Conservation (phyloP, 176 grass and related monocot species). For the Olyra latifolia region DNA sequence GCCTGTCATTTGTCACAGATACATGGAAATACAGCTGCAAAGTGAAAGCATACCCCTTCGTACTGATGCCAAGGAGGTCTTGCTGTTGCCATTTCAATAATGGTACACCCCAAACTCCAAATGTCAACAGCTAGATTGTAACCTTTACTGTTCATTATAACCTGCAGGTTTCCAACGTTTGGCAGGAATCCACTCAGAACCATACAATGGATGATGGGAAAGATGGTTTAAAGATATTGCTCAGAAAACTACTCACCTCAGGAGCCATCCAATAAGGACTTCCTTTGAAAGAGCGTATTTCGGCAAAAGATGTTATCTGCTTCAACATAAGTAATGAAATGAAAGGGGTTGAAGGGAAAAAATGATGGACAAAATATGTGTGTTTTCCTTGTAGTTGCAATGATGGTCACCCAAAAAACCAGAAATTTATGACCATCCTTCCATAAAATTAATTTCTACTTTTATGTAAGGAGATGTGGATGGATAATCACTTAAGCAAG, state of each 20-base stretch:
- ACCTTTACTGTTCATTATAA: conserved; percentile 89
- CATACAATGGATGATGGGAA: background rate
- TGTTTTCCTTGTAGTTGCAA: background rate
- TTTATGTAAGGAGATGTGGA: background rate
- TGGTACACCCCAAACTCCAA: conserved; percentile 97
- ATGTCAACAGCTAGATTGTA: conserved; percentile 90
- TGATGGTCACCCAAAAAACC: background rate
- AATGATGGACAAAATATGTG: background rate
- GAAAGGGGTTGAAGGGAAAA: conserved; percentile 14
- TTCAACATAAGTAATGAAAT: conserved; percentile 38
- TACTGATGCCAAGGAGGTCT: conserved; percentile 93
- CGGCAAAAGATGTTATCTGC: conserved; percentile 91
- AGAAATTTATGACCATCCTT: background rate
- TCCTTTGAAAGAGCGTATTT: conserved; percentile 96
- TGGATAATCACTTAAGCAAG: background rate
- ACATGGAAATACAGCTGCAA: conserved; percentile 36
- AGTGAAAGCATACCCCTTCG: conserved; percentile 74
- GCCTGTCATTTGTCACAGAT: background rate
- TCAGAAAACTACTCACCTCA: conserved; percentile 56
- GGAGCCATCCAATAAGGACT: conserved; percentile 99
- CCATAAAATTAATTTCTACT: background rate
- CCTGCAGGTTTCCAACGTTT: conserved; percentile 42
- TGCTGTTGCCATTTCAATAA: conserved; percentile 97
- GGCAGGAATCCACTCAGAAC: conserved; percentile 2
- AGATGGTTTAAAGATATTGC: conserved; percentile 4